Base-by-base conservation (phyloP, 1,139 yeast species). In the Ashbya aceris region DNA sequence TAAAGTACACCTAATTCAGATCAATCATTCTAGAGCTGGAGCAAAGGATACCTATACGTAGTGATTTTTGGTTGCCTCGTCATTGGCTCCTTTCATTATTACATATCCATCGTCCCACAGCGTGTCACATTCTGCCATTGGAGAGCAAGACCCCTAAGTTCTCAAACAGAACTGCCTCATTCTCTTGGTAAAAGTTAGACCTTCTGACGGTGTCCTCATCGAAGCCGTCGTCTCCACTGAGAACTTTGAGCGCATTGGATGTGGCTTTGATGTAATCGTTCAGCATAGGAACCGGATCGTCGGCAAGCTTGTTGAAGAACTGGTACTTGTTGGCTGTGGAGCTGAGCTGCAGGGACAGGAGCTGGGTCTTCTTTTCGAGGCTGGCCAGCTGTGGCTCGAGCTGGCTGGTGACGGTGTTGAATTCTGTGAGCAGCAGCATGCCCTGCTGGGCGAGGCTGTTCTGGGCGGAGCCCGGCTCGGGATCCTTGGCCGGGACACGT, bases 201-300 rank as follows among this genome's bases (percentile, higher is more conserved):
- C 81, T 77, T 66, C 98, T 77, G 2, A 86, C 95, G 27, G 77
- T 70, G 59, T 91, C 97, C 63, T 89, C 97, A 58, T 84, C 86
- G 61, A 83, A 84, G 8, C 93, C 87, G 53, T 84, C 89, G 60
- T 89, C 96, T 28, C 93, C 85, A 53, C 82, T 74, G 50, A 86
- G 72, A 12, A 86, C 79, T 60, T 77, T 79, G 54, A 85, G 70
- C 39, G 89, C 82, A 48, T 83, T 79, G 31, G 85, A 71, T 58
- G 86, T 93, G 17, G 83, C 75, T 40, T 76, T 79, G 40, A 79
- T 67, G 82, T 93, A 86, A 40, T 76, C 71, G 45, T 80, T 71
- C 50, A 91, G 66, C 53, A 87, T 86, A 29, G 73, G 74, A 3
- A 78, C 81, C 0, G 98, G 97, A 55, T 87, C 78, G 38, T 79